Conservation (phyloP, 2,329 filamentous ascomycete species). For the Colletotrichum sansevieriae region DNA sequence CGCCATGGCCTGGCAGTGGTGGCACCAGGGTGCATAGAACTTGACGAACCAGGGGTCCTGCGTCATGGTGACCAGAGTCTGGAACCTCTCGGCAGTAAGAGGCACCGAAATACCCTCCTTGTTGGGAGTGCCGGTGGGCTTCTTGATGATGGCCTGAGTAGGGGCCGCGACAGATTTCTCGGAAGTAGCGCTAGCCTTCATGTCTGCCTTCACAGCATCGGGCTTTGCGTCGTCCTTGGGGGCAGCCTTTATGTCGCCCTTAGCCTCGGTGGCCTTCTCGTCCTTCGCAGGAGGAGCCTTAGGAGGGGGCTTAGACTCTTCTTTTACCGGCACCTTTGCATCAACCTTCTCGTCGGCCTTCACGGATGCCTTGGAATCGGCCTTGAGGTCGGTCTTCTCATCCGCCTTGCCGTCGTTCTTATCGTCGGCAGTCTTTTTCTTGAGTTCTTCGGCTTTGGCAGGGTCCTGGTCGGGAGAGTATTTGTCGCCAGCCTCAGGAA, state of each 20-base stretch:
- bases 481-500: conserved; percentile 79
- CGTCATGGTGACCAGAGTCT: conserved; percentile 85
- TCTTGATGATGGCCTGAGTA: conserved; percentile 57
- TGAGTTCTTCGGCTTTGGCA: conserved; percentile 45
- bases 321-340: conserved; percentile 44
- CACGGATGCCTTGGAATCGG: conserved; percentile 32
- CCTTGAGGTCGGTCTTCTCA: conserved; percentile 40
- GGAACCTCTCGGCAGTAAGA: conserved; percentile 87
- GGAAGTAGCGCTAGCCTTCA: conserved; percentile 42
- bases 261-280: conserved; percentile 48
- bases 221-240: conserved; percentile 47
- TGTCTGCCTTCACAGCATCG: conserved; percentile 37
- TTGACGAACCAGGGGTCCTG: conserved; percentile 98
- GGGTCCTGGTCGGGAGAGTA: conserved; percentile 52
- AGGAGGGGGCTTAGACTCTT: conserved; percentile 41
- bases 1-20: conserved; percentile 93
- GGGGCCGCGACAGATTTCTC: conserved; percentile 45
- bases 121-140: conserved; percentile 74
- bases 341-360: conserved; percentile 51
- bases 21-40: conserved; percentile 98
- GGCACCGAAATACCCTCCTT: conserved; percentile 79
- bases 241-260: conserved; percentile 45
- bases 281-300: conserved; percentile 37
- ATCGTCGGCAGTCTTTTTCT: conserved; percentile 40
- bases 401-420: conserved; percentile 43